Base-by-base conservation (phyloP, 2,329 filamentous ascomycete genomes). In the Fusarium sp. region DNA sequence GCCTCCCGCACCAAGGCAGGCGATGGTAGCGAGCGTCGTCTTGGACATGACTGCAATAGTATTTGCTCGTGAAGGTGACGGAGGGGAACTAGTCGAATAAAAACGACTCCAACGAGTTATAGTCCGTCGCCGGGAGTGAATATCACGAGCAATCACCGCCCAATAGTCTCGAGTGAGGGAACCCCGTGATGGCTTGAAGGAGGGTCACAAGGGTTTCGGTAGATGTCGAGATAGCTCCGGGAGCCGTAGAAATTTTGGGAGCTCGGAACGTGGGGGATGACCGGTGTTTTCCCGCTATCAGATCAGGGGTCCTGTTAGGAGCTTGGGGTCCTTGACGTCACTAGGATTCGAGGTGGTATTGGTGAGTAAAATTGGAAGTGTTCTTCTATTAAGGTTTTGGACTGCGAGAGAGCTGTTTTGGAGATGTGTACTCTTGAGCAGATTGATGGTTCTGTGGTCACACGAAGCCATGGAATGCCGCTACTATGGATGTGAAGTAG, bases 1-100 rank as follows among this genome's bases (percentile, higher is more conserved):
- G 63, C 93, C 92, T 82, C 92, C 92, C 76, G 93, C 94, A 82
- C 93, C 91, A 79, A 93, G 89, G 73, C 92, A 92, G 78, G 93
- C 94, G 79, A 95, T 92, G 70, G 94, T 88, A 75, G 92, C 93
- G 77, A 96, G 75, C 37, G 93, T 95, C 27, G 91, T 88, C 83
- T 95, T 96, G 68, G 94, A 95, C 94, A 96, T 96, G 75, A 68
- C 87, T 83, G 67, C 37, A 59, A 35, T 62, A 41, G 20, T 52
- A 43, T 57, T 59, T 59, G 27, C 29, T 45, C 39, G 61, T n/a
- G 22, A 11, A 29, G 56, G 10, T 52, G 33, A 45, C 61, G 61
- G 31, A 62, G 41, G 2, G 59, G 59, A 59, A 57, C 54, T 62
- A 41, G 35, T 22, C 22, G 27, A 56, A 41, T 27, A 41, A 24